Evolutionary conservation across 345 rosid genomes (phyloP).

Genomic region (Camelina sativa): DNA sequence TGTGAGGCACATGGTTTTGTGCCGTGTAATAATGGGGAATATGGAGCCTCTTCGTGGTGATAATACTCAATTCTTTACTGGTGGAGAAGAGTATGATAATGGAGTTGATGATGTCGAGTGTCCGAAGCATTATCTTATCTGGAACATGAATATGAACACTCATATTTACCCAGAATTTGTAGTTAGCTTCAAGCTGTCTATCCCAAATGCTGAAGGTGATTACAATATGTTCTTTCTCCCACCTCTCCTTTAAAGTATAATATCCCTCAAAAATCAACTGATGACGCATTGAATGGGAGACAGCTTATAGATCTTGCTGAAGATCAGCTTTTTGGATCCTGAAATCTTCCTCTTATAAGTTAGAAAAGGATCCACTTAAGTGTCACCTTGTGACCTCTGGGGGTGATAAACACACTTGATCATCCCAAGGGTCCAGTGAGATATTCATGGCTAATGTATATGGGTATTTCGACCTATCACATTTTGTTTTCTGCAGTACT

Average conservation of each 20-base stretch:
- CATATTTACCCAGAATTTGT: constrained; percentile 84
- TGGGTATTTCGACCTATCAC: constrained; percentile 10
- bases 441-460: constrained; percentile 30
- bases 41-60: constrained; percentile 67
- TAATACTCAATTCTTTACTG: constrained; percentile 52
- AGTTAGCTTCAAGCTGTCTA: constrained; percentile 81
- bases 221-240: constrained; percentile 7
- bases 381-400: constrained; percentile 35
- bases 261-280: constrained; percentile 39
- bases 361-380: constrained; percentile 22
- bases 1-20: constrained; percentile 61
- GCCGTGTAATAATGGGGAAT: constrained; percentile 88
- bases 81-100: constrained; percentile 69
- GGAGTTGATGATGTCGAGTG: constrained; percentile 78
- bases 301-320: constrained; percentile 34
- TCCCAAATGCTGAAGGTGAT: constrained; percentile 50
- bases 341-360: constrained; percentile 14
- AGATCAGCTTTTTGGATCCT: constrained; percentile 30
- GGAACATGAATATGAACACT: constrained; percentile 89
- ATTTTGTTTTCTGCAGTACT: constrained; percentile 17
- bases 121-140: constrained; percentile 64
- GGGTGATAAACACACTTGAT: constrained; percentile 15
- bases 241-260: constrained; percentile 8
- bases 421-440: constrained; percentile 32
- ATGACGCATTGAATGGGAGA: constrained; percentile 46